Conservation (phyloP, 495 filamentous ascomycete genomes). For the Cryomyces antarcticus region DNA sequence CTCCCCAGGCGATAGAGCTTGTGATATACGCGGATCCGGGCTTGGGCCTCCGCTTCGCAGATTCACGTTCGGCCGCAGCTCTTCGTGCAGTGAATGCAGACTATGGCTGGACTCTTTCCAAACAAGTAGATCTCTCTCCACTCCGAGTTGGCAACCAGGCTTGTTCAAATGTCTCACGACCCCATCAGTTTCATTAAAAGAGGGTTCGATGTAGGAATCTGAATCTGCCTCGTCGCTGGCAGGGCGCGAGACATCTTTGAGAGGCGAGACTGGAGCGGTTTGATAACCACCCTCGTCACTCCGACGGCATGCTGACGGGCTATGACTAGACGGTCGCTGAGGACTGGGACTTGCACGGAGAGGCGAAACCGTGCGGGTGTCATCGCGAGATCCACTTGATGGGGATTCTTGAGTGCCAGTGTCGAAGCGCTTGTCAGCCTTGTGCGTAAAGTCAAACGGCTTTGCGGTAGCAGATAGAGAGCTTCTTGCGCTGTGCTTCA, state of each 20-base stretch:
- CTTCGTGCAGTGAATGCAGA: conserved; percentile 4
- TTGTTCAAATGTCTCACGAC: conserved; percentile 68
- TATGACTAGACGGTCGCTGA: conserved; percentile 8
- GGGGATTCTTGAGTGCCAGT: neutral
- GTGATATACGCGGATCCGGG: conserved; percentile 40
- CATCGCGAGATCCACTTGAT: neutral
- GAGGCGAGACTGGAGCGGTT: conserved; percentile 3
- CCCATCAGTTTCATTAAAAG: conserved; percentile 65
- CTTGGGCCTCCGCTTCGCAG: conserved; percentile 47
- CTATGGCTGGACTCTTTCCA: conserved; percentile 17
- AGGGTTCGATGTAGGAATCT: conserved; percentile 23
- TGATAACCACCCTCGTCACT: conserved; percentile 14
- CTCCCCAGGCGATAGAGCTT: neutral
- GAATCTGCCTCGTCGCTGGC: conserved; percentile 12
- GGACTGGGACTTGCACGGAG: no score
- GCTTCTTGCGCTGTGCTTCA: conserved; percentile 14
- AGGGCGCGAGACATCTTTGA: neutral
- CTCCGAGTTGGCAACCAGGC: conserved; percentile 46
- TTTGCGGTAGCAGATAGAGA: conserved; percentile 48
- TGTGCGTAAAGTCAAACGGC: conserved; percentile 41
- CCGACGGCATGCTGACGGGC: conserved; percentile 1
- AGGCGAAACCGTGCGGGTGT: neutral
- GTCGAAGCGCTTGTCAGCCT: conserved; percentile 12
- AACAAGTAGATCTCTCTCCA: conserved; percentile 28
- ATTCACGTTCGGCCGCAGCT: conserved; percentile 8